phyloP scores from a whole-genome alignment of 2,329 filamentous ascomycete genomes.

The Cytospora mali region DNA sequence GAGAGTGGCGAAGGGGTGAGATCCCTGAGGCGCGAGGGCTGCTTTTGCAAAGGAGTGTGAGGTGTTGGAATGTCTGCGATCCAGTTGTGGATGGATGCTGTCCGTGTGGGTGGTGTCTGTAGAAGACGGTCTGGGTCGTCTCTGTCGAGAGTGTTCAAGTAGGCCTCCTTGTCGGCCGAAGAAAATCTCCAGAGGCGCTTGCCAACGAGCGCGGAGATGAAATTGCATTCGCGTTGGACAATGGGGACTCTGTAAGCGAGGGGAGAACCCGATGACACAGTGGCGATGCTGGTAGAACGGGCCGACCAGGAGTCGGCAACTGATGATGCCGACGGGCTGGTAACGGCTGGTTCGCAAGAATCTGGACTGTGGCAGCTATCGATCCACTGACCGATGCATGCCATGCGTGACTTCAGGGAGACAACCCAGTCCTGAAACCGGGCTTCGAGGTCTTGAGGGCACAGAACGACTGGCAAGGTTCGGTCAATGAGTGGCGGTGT shows the following conservation, averaged over 20 bases:
- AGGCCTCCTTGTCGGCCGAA: conserved; percentile 2
- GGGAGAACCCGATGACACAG: conserved; percentile 6
- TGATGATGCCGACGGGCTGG: conserved; percentile 12
- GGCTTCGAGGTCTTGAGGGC: not conserved
- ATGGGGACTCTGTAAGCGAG: conserved; percentile 8
- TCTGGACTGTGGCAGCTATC: not conserved
- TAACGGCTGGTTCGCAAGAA: conserved; percentile 10
- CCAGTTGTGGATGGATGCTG: conserved; percentile 13
- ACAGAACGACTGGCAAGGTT: conserved; percentile 1
- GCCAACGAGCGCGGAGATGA: conserved; percentile 16
- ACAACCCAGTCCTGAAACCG: not conserved
- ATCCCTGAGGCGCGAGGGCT: not conserved
- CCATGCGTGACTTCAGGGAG: not conserved
- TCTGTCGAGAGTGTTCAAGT: conserved; percentile 1
- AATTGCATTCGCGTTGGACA: not conserved
- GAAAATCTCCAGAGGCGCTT: conserved; percentile 8
- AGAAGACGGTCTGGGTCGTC: conserved; percentile 7
- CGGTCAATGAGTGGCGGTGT: not conserved
- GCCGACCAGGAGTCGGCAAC: conserved; percentile 14
- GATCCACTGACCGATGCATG: not conserved
- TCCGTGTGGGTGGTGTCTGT: conserved; percentile 10
- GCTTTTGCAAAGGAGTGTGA: not conserved
- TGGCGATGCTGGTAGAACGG: conserved; percentile 15
- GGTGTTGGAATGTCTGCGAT: conserved; percentile 12
- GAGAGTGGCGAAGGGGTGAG: not conserved